Conservation (phyloP, 148 eudicot genomes). For the Cornus kousa region DNA sequence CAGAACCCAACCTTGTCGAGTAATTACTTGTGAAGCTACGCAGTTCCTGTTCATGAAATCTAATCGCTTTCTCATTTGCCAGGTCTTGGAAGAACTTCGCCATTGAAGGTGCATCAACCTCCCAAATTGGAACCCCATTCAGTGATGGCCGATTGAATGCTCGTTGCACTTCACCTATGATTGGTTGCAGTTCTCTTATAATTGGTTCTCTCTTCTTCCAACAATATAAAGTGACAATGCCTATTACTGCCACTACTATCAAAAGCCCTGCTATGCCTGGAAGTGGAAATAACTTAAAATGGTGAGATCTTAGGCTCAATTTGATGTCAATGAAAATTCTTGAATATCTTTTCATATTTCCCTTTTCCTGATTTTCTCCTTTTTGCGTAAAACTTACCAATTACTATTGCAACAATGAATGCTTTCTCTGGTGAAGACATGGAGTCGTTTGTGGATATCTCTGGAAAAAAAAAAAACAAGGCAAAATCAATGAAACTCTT, state of each 20-base stretch:
- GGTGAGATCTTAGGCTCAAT: no score
- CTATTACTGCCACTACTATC: background rate
- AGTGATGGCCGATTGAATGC: background rate
- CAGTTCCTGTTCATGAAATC: background rate
- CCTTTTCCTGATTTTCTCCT: no score
- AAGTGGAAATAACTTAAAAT: background rate
- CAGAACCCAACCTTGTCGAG: no score
- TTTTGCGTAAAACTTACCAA: no score
- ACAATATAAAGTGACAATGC: background rate
- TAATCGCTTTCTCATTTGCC: conserved; percentile 1
- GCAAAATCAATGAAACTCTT: no score
- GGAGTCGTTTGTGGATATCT: no score
- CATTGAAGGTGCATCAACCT: conserved; percentile 1
- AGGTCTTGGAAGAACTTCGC: conserved; percentile 14
- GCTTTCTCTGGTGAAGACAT: no score
- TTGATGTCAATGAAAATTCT: no score
- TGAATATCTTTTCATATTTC: no score
- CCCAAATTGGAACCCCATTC: background rate
- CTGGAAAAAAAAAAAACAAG: no score
- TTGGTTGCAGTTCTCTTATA: background rate
- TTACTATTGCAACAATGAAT: no score
- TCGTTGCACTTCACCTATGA: no score
- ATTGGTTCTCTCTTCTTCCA: background rate
- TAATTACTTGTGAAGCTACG: background rate
- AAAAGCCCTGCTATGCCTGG: background rate